Conservation (phyloP, 768 basidiomycete species). For the Termitomyces sp. region DNA sequence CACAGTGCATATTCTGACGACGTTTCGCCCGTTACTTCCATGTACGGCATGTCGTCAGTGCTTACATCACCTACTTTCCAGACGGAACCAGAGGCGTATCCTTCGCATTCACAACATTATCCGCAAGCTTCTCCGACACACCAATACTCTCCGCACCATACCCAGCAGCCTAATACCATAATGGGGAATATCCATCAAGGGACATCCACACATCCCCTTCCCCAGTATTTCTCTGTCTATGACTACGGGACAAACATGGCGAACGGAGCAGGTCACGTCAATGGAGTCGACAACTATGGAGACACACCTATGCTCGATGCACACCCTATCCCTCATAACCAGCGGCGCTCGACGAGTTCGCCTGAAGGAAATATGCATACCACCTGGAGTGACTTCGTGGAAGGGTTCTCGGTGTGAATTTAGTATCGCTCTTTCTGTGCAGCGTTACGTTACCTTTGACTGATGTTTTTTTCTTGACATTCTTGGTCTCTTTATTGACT, state of each 20-base stretch:
- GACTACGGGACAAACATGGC: conserved; percentile 52
- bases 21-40: conserved; percentile 40
- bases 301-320: conserved; percentile 36
- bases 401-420: conserved; percentile 33
- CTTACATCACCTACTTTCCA: conserved; percentile 30
- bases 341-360: conserved; percentile 46
- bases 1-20: conserved; percentile 21
- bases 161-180: conserved; percentile 19
- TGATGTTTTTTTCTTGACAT: background rate
- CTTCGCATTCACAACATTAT: conserved; percentile 26
- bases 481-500: background rate
- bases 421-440: background rate
- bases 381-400: conserved; percentile 65
- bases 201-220: conserved; percentile 33
- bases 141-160: conserved; percentile 9
- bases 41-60: conserved; percentile 43
- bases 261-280: conserved; percentile 13
- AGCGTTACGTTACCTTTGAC: background rate
- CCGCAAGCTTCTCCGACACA: conserved; percentile 11
- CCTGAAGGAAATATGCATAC: conserved; percentile 61
- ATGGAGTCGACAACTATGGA: conserved; percentile 17
- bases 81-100: conserved; percentile 29
- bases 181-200: conserved; percentile 12
- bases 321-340: conserved; percentile 32
- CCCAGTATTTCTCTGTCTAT: conserved; percentile 74